Percentiles rank a stretch among this genome's conserved stretches.
Conservation (phyloP, 2,329 filamentous ascomycete species). For the Aspergillus proliferans region DNA sequence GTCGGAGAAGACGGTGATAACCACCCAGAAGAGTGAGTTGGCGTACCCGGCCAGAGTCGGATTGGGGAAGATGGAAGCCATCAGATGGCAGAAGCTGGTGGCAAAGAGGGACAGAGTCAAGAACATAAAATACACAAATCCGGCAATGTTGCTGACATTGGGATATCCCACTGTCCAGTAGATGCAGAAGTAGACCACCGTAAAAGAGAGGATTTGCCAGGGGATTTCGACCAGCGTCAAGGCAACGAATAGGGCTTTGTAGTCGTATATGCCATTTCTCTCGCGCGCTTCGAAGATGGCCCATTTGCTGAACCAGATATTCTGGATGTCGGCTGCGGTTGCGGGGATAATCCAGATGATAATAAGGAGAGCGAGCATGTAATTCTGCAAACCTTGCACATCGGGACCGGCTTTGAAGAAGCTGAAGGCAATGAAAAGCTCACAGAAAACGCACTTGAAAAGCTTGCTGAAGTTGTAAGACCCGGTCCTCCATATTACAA, state of each 20-base stretch:
- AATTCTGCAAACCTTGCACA: background rate
- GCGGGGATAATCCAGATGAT: slow-evolving; percentile 1
- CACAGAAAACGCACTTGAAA: slow-evolving; percentile 3
- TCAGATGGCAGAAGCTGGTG: background rate
- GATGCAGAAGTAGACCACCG: slow-evolving; percentile 1
- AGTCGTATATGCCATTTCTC: slow-evolving; percentile 5
- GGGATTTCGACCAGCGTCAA: slow-evolving; percentile 4
- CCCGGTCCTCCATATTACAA: slow-evolving; percentile 3
- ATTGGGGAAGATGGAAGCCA: slow-evolving; percentile 4
- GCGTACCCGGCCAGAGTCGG: slow-evolving; percentile 6
- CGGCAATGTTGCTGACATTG: slow-evolving; percentile 2
- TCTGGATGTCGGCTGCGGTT: slow-evolving; percentile 1
- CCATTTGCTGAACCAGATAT: slow-evolving; percentile 6
- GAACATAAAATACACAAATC: slow-evolving; percentile 4
- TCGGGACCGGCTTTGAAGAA: background rate
- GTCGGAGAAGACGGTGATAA: slow-evolving; percentile 4
- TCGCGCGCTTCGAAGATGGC: slow-evolving; percentile 4
- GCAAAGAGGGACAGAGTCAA: slow-evolving; percentile 1
- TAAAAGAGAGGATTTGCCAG: background rate
- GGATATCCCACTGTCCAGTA: slow-evolving; percentile 6
- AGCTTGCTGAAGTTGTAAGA: slow-evolving; percentile 5
- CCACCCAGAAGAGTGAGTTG: slow-evolving; percentile 6
- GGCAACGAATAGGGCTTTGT: slow-evolving; percentile 2
- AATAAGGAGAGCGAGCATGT: background rate
- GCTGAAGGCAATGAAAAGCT: slow-evolving; percentile 3